Evolutionary conservation across 768 basidiomycete genomes (phyloP).

Genomic region (Lactarius deliciosus): DNA sequence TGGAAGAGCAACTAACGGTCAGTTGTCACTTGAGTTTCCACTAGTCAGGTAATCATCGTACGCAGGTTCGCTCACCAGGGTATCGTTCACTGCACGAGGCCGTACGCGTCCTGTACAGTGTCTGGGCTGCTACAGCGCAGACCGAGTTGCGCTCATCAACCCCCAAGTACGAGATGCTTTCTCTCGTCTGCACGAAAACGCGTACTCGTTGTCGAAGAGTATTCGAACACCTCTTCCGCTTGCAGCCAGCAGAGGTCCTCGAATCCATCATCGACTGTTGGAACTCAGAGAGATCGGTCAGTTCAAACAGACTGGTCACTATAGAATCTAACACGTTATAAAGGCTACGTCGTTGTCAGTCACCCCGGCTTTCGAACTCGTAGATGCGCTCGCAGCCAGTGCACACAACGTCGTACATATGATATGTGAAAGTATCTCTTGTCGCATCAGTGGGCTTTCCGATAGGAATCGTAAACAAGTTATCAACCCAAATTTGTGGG

Average conservation of each 20-base stretch:
- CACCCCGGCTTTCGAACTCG: conserved; percentile 70
- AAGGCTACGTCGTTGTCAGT: conserved; percentile 12
- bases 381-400: conserved; percentile 80
- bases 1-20: conserved; percentile 61
- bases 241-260: conserved; percentile 76
- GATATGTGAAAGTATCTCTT: conserved; percentile 78
- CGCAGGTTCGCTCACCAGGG: conserved; percentile 69
- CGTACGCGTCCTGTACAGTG: conserved; percentile 69
- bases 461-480: conserved; percentile 63
- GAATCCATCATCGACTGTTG: conserved; percentile 84
- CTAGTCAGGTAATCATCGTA: conserved; percentile 5
- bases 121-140: conserved; percentile 68
- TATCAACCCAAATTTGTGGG: conserved; percentile 68
- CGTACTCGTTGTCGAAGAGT: conserved; percentile 71
- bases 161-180: conserved; percentile 65
- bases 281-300: conserved; percentile 55
- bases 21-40: conserved; percentile 32
- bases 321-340: conserved; percentile 20
- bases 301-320: conserved; percentile 29
- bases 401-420: conserved; percentile 87
- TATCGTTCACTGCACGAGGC: conserved; percentile 79
- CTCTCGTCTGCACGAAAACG: conserved; percentile 64
- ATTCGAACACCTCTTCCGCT: conserved; percentile 83
- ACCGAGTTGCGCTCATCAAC: conserved; percentile 45
- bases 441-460: conserved; percentile 52